Conservation (phyloP, 768 basidiomycete species). For the Boletus sp. region DNA sequence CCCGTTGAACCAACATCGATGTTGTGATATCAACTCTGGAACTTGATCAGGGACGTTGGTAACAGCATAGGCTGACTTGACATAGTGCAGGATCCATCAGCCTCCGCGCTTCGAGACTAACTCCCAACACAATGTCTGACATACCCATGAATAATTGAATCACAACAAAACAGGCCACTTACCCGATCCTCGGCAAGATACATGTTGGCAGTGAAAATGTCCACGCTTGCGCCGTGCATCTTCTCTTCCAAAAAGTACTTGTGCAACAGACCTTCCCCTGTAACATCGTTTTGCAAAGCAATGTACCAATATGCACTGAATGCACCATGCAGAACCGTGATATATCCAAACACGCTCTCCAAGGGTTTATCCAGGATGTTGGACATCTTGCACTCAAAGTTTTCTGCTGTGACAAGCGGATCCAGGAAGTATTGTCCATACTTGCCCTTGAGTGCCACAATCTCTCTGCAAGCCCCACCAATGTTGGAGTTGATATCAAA, state of each 20-base stretch:
- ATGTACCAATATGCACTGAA: constrained; percentile 92
- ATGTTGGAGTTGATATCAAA: constrained; percentile 92
- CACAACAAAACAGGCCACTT: constrained; percentile 21
- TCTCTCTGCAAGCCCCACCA: constrained; percentile 92
- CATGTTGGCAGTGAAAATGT: constrained; percentile 96
- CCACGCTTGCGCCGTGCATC: constrained; percentile 84
- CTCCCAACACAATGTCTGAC: constrained; percentile 92
- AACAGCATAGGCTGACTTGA: constrained; percentile 89
- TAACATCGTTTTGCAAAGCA: constrained; percentile 86
- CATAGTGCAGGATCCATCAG: constrained; percentile 93
- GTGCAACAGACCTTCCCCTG: constrained; percentile 84
- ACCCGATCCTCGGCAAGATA: constrained; percentile 89
- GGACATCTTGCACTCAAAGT: constrained; percentile 93
- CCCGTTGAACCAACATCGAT: constrained; percentile 95
- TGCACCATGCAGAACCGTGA: constrained; percentile 89
- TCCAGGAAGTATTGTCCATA: constrained; percentile 78
- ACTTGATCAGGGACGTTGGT: constrained; percentile 96
- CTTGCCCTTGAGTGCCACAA: constrained; percentile 87
- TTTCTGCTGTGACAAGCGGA: constrained; percentile 87
- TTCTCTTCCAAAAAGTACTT: constrained; percentile 98
- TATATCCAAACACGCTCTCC: constrained; percentile 90
- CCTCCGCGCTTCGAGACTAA: constrained; percentile 91
- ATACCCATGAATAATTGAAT: constrained; percentile 11
- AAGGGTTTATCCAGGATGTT: constrained; percentile 93
- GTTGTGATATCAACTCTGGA: constrained; percentile 92